Conservation (phyloP, 1,284 basidiomycete genomes). For the Cutaneotrichosporon cutaneum region DNA sequence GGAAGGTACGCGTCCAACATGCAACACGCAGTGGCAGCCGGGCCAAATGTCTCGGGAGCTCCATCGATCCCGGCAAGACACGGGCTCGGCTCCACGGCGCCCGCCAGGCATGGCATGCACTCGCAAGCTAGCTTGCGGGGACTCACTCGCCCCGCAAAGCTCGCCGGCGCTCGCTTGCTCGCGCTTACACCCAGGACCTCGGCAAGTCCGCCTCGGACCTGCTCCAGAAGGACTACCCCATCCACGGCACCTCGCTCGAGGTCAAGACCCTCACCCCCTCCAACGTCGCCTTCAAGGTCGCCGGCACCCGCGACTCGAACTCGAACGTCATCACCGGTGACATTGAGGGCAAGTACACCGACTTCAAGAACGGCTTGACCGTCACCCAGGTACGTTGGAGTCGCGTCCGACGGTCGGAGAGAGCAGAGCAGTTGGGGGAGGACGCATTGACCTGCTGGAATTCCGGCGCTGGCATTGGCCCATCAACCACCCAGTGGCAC, state of each 20-base stretch:
- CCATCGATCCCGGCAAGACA: too few species aligned
- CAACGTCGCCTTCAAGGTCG: slow-evolving; percentile 83
- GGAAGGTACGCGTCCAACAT: slow-evolving; percentile 67
- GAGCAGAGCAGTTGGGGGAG: background rate
- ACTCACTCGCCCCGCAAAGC: too few species aligned
- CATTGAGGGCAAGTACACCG: slow-evolving; percentile 85
- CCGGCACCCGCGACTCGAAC: slow-evolving; percentile 73
- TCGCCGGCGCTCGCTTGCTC: too few species aligned
- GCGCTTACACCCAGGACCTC: slow-evolving; percentile 64
- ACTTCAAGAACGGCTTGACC: slow-evolving; percentile 84
- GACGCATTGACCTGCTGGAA: background rate
- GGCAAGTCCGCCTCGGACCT: slow-evolving; percentile 97
- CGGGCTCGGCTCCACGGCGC: too few species aligned
- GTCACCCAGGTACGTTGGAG: slow-evolving; percentile 65
- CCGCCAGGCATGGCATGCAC: too few species aligned
- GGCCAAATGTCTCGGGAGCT: too few species aligned
- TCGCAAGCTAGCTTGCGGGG: too few species aligned
- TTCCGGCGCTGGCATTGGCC: background rate
- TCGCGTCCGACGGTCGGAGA: background rate
- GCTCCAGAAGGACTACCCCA: slow-evolving; percentile 88
- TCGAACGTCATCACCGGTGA: slow-evolving; percentile 72
- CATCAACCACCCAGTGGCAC: too few species aligned
- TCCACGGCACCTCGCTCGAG: slow-evolving; percentile 73
- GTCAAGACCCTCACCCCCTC: slow-evolving; percentile 95
- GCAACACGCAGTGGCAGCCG: too few species aligned